phyloP scores from a whole-genome alignment of 768 basidiomycete genomes.

The Porphyrellus cyaneotinctus region DNA sequence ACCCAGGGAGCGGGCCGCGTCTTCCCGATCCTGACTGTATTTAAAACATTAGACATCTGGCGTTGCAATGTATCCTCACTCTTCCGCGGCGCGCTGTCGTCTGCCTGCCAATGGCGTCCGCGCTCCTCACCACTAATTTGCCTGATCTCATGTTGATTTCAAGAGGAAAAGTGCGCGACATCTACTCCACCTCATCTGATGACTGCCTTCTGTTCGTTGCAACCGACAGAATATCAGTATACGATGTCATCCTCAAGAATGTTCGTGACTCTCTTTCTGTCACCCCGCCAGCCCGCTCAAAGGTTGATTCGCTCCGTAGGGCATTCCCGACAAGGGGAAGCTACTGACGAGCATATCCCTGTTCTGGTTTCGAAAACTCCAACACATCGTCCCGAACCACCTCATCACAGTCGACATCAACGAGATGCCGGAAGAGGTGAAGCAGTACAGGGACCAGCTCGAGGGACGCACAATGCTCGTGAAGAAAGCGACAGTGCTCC shows the following conservation, averaged over 20 bases:
- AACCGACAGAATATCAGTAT: conserved; percentile 93
- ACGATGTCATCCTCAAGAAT: conserved; percentile 91
- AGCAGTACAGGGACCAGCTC: conserved; percentile 69
- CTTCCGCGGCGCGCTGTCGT: not conserved
- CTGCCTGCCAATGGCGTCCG: conserved; percentile 23
- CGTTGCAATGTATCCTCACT: not conserved
- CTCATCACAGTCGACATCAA: conserved; percentile 73
- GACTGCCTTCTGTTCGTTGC: conserved; percentile 87
- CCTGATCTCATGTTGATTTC: conserved; percentile 68
- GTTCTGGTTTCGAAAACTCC: conserved; percentile 92
- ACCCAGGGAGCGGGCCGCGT: conserved; percentile 5
- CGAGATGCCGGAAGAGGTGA: conserved; percentile 79
- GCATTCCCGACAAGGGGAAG: conserved; percentile 90
- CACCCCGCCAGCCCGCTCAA: not conserved
- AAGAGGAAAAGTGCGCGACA: conserved; percentile 93
- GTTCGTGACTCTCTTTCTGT: conserved; percentile 45
- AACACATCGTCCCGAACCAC: conserved; percentile 81
- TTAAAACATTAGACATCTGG: conserved; percentile 1
- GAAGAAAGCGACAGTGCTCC: conserved; percentile 80
- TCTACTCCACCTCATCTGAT: conserved; percentile 73
- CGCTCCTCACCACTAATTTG: conserved; percentile 54
- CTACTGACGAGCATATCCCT: conserved; percentile 86
- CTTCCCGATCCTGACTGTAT: conserved; percentile 10
- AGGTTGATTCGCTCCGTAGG: conserved; percentile 43
- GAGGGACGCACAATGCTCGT: conserved; percentile 90